Percentiles rank a stretch among this genome's conserved stretches.
phyloP scores from a whole-genome alignment of 768 basidiomycete genomes.

The Leucocoprinus leucothites region DNA sequence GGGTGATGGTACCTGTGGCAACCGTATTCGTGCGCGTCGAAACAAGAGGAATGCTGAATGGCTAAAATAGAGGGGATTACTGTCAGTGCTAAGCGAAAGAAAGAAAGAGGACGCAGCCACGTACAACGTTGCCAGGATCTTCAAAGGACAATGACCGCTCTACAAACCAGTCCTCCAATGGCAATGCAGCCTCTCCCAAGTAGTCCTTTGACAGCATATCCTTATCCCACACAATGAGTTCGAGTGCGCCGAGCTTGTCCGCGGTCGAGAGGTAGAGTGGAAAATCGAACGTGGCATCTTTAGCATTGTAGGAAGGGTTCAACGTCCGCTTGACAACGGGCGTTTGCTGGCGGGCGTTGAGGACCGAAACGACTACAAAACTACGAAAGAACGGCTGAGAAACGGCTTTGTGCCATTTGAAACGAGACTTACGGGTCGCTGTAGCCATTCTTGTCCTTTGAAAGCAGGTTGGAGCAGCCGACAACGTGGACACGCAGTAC shows the following conservation, averaged over 20 bases:
- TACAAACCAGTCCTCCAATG: slow-evolving; percentile 80
- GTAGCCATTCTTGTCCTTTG: slow-evolving; percentile 64
- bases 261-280: slow-evolving; percentile 77
- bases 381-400: slow-evolving; percentile 29
- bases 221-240: slow-evolving; percentile 92
- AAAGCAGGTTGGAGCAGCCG: slow-evolving; percentile 55
- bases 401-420: background rate
- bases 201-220: slow-evolving; percentile 91
- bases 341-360: slow-evolving; percentile 62
- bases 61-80: slow-evolving; percentile 19
- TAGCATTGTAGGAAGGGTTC: slow-evolving; percentile 62
- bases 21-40: slow-evolving; percentile 40
- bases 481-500: slow-evolving; percentile 67
- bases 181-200: slow-evolving; percentile 80
- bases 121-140: slow-evolving; percentile 65
- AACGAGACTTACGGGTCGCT: slow-evolving; percentile 68
- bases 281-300: slow-evolving; percentile 87
- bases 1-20: slow-evolving; percentile 35
- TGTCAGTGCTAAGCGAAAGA: background rate
- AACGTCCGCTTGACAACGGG: slow-evolving; percentile 71
- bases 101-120: slow-evolving; percentile 23
- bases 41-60: slow-evolving; percentile 34
- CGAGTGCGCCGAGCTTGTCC: slow-evolving; percentile 69
- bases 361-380: slow-evolving; percentile 66
- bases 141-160: slow-evolving; percentile 47